Conservation (phyloP, 257 asterid genomes). For the Voacanga thouarsii region DNA sequence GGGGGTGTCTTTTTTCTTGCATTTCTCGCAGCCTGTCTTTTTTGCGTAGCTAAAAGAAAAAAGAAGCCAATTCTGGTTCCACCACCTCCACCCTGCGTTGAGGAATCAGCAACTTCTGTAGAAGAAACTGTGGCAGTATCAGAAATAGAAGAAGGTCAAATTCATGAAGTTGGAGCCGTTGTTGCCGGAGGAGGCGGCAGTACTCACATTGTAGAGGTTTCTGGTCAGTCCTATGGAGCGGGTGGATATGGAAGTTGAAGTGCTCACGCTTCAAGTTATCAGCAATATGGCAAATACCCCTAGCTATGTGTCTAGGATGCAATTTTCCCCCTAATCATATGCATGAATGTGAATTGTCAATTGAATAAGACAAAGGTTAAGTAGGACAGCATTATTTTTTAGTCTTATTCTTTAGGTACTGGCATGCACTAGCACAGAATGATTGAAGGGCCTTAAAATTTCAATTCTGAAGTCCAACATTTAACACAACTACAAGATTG, state of each 20-base stretch:
- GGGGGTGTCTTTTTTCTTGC: conserved; percentile 70
- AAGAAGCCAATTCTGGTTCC: conserved; percentile 56
- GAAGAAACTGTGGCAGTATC: neutral
- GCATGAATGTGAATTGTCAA: no score
- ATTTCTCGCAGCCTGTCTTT: conserved; percentile 58
- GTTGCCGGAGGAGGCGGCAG: neutral
- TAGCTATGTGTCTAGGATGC: no score
- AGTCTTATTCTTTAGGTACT: no score
- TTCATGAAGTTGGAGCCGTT: neutral
- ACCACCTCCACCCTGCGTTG: conserved; percentile 34
- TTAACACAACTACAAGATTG: no score
- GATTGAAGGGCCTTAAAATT: no score
- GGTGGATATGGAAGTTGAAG: neutral
- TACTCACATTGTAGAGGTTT: neutral
- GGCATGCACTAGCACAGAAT: no score
- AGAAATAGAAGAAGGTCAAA: neutral
- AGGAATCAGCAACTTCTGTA: conserved; percentile 14
- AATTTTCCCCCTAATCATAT: no score
- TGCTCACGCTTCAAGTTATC: conserved; percentile 3
- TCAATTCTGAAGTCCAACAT: no score
- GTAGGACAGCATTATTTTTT: no score
- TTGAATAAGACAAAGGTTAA: no score
- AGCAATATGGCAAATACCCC: neutral
- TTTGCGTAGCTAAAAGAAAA: conserved; percentile 64
- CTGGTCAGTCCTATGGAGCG: neutral